Conservation (phyloP, 495 filamentous ascomycete genomes). For the Oidiodendron maius region DNA sequence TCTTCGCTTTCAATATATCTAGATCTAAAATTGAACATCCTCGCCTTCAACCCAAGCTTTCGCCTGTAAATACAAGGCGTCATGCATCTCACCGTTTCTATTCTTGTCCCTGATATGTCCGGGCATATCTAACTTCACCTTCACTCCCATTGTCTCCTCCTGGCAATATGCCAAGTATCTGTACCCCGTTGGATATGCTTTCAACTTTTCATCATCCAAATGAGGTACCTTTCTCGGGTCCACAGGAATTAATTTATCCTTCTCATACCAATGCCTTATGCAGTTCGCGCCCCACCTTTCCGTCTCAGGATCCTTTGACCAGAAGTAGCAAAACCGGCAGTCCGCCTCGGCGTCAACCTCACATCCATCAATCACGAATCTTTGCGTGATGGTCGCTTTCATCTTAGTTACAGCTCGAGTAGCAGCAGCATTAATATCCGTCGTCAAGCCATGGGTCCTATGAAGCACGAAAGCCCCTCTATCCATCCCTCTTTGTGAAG, state of each 20-base stretch:
- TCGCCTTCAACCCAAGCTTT: conserved; percentile 45
- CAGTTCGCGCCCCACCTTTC: conserved; percentile 51
- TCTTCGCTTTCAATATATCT: too few relatives aligned
- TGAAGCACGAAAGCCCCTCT: conserved; percentile 64
- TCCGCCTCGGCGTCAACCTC: conserved; percentile 57
- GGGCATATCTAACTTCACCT: conserved; percentile 38
- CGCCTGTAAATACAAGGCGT: conserved; percentile 36
- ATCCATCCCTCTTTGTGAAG: conserved; percentile 53
- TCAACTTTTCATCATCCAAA: conserved; percentile 41
- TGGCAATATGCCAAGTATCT: conserved; percentile 49
- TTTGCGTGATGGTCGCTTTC: conserved; percentile 66
- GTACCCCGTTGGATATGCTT: conserved; percentile 49
- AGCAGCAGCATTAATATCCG: conserved; percentile 41
- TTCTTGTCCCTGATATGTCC: conserved; percentile 38
- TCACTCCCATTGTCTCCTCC: conserved; percentile 36
- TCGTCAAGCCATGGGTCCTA: conserved; percentile 53
- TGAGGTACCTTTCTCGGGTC: conserved; percentile 44
- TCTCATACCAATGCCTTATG: conserved; percentile 63
- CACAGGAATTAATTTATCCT: conserved; percentile 58
- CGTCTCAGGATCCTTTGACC: conserved; percentile 32
- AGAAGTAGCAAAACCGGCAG: conserved; percentile 60
- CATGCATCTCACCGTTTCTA: conserved; percentile 38
- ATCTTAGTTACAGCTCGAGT: conserved; percentile 61
- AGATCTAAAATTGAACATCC: conserved; percentile 27
- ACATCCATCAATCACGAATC: conserved; percentile 41